A percentile compares a stretch with the other conserved stretches of the same genome.
phyloP scores from a whole-genome alignment of 202 grass and related monocot genomes.

The Panicum virgatum region DNA sequence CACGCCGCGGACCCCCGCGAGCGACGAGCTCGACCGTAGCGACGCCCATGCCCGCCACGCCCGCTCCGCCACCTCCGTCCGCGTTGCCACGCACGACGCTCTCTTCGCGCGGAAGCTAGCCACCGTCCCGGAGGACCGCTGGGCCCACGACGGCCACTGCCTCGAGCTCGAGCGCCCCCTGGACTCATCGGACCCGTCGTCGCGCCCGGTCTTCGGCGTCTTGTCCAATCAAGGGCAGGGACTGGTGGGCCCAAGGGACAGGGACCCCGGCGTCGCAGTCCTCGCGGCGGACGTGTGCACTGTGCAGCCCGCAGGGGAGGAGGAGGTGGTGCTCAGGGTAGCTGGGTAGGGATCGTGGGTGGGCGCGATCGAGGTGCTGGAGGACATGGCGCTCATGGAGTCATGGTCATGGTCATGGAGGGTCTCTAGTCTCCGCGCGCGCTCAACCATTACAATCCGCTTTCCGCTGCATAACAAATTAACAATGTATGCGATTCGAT shows the following conservation, averaged over 20 bases:
- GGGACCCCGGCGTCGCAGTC: constrained; percentile 8
- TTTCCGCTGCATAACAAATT: background rate
- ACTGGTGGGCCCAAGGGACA: background rate
- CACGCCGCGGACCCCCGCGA: background rate
- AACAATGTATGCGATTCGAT: background rate
- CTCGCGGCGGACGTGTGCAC: background rate
- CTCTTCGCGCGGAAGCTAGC: background rate
- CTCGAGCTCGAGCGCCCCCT: background rate
- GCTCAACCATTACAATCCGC: background rate
- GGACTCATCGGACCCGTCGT: background rate
- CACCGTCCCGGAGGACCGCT: background rate
- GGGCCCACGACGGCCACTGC: background rate
- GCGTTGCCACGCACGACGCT: constrained; percentile 1
- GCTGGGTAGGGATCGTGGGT: background rate
- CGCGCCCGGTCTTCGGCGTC: background rate
- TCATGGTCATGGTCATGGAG: no score
- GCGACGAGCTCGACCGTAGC: background rate
- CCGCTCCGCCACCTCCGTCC: background rate
- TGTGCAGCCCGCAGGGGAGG: background rate
- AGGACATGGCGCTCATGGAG: constrained; percentile 22
- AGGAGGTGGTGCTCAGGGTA: constrained; percentile 5
- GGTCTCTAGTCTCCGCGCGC: background rate
- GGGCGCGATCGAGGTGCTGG: background rate
- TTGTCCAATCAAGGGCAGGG: background rate
- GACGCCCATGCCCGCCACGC: background rate